A percentile compares a stretch with the other conserved stretches of the same genome.
Evolutionary conservation across 140 eudicot species (phyloP).

Genomic region (Flaveria floridana): DNA sequence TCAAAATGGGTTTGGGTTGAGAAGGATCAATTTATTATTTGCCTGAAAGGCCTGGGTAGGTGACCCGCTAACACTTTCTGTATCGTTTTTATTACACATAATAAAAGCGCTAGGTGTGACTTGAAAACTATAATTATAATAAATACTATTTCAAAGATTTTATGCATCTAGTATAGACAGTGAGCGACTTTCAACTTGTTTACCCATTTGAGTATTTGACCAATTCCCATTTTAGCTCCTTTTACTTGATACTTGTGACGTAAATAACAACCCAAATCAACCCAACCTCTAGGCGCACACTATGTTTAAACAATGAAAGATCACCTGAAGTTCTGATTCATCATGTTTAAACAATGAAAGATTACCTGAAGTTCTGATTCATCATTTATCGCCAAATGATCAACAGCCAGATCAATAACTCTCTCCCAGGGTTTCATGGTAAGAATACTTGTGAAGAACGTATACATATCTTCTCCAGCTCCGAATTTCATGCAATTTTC

Average conservation of each 20-base stretch:
- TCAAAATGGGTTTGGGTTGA: neutral
- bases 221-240: neutral
- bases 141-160: neutral
- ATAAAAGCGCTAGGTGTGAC: neutral
- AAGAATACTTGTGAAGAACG: conserved; percentile 80
- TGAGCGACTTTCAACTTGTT: neutral
- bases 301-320: conserved; percentile 9
- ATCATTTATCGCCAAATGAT: conserved; percentile 76
- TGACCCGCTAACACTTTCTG: neutral
- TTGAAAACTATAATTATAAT: neutral
- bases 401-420: conserved; percentile 78
- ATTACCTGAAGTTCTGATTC: conserved; percentile 85
- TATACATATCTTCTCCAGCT: conserved; percentile 91
- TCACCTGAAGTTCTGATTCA: conserved; percentile 85
- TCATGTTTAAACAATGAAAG: conserved; percentile 28
- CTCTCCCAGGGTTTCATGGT: conserved; percentile 95
- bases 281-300: neutral
- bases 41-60: too few relatives aligned
- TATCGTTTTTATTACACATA: neutral
- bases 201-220: neutral
- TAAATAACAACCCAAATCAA: neutral
- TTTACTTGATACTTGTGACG: neutral
- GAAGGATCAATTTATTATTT: too few relatives aligned
- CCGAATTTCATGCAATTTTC: conserved; percentile 74
- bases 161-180: neutral